These are phyloP conservation scores for Amanita subjunquillea DNA, from an alignment of 768 basidiomycete species.

Conservation along the genomic window DNA sequence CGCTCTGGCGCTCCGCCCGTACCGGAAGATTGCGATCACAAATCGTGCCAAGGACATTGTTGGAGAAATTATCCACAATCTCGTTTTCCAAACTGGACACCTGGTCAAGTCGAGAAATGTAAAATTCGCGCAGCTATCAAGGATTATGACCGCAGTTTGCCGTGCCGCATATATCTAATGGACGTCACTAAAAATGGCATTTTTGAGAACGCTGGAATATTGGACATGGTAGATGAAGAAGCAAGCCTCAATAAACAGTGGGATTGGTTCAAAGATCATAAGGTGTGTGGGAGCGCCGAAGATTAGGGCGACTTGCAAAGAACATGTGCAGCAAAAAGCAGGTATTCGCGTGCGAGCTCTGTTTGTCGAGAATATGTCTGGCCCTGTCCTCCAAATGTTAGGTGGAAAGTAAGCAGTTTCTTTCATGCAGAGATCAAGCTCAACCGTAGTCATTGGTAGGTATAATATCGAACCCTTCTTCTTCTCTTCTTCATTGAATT, in stretches of 20 bases:
- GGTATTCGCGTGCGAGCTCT: conserved; percentile 37
- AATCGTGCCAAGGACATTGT: conserved; percentile 22
- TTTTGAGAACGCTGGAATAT: conserved; percentile 20
- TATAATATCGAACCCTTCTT: conserved; percentile 59
- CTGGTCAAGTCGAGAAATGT: conserved; percentile 30
- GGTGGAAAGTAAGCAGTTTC: conserved; percentile 34
- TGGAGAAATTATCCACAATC: conserved; percentile 35
- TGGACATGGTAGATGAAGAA: conserved; percentile 11
- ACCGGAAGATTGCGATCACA: conserved; percentile 26
- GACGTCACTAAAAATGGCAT: conserved; percentile 28
- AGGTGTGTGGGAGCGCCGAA: conserved; percentile 19
- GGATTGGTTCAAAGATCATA: conserved; percentile 20
- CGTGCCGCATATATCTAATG: conserved; percentile 26
- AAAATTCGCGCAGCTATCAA: conserved; percentile 26
- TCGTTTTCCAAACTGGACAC: conserved; percentile 48
- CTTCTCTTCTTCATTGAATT: conserved; percentile 53
- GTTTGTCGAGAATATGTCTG: conserved; percentile 43
- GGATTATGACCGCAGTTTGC: conserved; percentile 16
- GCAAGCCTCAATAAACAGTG: conserved; percentile 22
- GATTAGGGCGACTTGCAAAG: background rate
- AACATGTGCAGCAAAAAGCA: conserved; percentile 8
- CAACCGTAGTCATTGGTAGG: conserved; percentile 15
- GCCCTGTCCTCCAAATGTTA: conserved; percentile 48
- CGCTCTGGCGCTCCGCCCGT: conserved; percentile 26
- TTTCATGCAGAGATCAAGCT: background rate